phyloP scores from a whole-genome alignment of 805 yeast species.

The Yarrowia osloensis region DNA sequence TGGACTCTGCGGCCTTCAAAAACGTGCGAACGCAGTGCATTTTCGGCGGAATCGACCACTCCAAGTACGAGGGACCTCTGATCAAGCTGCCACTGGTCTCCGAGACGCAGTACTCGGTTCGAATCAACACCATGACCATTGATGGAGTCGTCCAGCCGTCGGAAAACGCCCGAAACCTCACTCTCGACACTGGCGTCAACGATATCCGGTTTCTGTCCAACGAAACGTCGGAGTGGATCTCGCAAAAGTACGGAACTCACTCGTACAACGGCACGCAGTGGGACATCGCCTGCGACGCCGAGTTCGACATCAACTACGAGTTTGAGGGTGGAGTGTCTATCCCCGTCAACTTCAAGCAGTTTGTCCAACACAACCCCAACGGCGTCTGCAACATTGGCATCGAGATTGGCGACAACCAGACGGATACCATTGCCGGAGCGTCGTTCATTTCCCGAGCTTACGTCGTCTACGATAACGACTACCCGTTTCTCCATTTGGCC shows the following conservation, averaged over 20 bases:
- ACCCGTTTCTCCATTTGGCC: constrained; percentile 13
- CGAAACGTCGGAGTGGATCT: constrained; percentile 25
- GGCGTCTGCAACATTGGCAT: constrained; percentile 5
- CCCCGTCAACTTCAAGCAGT: constrained; percentile 31
- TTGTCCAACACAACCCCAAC: constrained; percentile 31
- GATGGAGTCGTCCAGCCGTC: constrained; percentile 3
- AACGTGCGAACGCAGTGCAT: constrained; percentile 4
- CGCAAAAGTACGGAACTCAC: constrained; percentile 15
- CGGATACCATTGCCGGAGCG: constrained; percentile 19
- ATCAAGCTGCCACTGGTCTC: constrained; percentile 12
- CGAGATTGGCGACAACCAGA: constrained; percentile 4
- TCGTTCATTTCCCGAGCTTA: constrained; percentile 14
- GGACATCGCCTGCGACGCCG: constrained; percentile 21
- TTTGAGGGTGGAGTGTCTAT: constrained; percentile 18
- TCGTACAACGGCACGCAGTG: constrained; percentile 21
- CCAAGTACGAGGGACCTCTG: constrained; percentile 11
- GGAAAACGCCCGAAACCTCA: constrained; percentile 19
- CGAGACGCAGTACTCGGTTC: constrained; percentile 16
- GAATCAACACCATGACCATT: constrained; percentile 24
- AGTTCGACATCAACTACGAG: constrained; percentile 25
- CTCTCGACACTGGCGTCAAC: constrained; percentile 20
- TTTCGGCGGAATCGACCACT: constrained; percentile 18
- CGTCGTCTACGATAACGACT: constrained; percentile 26
- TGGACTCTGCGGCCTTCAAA: constrained; percentile 8
- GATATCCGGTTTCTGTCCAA: constrained; percentile 19